Conservation (phyloP, 495 filamentous ascomycete genomes). For the Neurospora sp. region DNA sequence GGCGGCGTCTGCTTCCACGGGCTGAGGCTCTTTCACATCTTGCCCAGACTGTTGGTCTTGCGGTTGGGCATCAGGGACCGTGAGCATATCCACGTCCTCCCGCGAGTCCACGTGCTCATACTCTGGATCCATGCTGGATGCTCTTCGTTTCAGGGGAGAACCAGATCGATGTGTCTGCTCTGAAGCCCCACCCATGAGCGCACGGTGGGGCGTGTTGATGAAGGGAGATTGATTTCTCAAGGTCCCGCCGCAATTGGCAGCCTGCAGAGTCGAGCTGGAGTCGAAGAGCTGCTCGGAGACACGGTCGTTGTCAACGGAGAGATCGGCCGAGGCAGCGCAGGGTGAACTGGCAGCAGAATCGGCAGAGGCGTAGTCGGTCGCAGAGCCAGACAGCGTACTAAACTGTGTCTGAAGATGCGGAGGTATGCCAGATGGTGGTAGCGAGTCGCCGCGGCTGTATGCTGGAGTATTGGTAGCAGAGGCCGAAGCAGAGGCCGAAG, state of each 20-base stretch:
- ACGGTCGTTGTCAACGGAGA: constrained; percentile 56
- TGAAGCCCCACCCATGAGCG: constrained; percentile 43
- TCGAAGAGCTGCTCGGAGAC: constrained; percentile 36
- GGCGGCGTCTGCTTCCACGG: background rate
- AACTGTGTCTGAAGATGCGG: constrained; percentile 38
- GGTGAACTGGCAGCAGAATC: constrained; percentile 53
- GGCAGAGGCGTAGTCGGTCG: constrained; percentile 38
- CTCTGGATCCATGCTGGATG: constrained; percentile 44
- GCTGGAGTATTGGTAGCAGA: constrained; percentile 38
- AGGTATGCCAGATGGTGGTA: constrained; percentile 36
- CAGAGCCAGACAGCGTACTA: constrained; percentile 25
- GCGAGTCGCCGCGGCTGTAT: constrained; percentile 51
- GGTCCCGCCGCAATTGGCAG: constrained; percentile 4
- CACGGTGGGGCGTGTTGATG: constrained; percentile 31
- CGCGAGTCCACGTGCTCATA: constrained; percentile 15
- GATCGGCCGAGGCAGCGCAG: constrained; percentile 60
- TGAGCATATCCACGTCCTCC: constrained; percentile 44
- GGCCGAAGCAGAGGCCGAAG: constrained; percentile 29
- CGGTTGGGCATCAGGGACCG: constrained; percentile 6
- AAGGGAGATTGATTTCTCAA: constrained; percentile 32
- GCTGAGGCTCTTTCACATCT: background rate
- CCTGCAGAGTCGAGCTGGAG: constrained; percentile 11
- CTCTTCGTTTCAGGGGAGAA: constrained; percentile 44
- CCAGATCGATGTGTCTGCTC: constrained; percentile 42
- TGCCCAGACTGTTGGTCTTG: background rate